Evolutionary conservation across 2,329 filamentous ascomycete species (phyloP).

Genomic region (Colletotrichum graminicola): DNA sequence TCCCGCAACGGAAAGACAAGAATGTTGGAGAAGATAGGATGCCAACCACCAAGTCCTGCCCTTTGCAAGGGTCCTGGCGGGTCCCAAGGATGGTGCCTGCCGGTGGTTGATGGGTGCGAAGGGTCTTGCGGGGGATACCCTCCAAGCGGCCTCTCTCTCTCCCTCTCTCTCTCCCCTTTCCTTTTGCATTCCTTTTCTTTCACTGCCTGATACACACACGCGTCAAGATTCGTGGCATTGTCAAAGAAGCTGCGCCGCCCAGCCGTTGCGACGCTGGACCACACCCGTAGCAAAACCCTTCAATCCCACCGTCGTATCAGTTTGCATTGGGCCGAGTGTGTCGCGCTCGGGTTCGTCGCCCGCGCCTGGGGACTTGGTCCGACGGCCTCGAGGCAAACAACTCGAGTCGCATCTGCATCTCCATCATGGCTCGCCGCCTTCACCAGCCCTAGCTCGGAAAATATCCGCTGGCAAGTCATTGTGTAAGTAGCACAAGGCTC

Average conservation of each 20-base stretch:
- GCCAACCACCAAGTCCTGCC: neutral
- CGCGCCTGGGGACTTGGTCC: neutral
- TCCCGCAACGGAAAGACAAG: neutral
- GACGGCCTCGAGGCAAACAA: neutral
- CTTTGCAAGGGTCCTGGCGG: neutral
- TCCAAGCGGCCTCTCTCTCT: neutral
- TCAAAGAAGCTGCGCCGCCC: neutral
- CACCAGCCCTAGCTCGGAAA: neutral
- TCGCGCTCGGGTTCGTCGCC: neutral
- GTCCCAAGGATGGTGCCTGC: neutral
- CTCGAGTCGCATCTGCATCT: neutral
- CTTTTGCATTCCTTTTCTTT: neutral
- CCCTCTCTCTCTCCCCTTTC: neutral
- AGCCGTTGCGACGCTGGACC: conserved; percentile 1
- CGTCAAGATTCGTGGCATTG: neutral
- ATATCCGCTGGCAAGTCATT: conserved; percentile 10
- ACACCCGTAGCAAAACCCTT: neutral
- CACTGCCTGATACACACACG: neutral
- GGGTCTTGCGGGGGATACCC: neutral
- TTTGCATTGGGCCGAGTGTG: neutral
- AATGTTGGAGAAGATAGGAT: neutral
- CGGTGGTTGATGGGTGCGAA: neutral
- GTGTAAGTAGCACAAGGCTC: conserved; percentile 3
- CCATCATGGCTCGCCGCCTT: neutral
- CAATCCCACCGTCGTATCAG: neutral